Percentiles rank a stretch among this genome's conserved stretches.
These are phyloP conservation scores for Austroboletus festivus DNA, from an alignment of 768 basidiomycete genomes.

Conservation along the genomic window DNA sequence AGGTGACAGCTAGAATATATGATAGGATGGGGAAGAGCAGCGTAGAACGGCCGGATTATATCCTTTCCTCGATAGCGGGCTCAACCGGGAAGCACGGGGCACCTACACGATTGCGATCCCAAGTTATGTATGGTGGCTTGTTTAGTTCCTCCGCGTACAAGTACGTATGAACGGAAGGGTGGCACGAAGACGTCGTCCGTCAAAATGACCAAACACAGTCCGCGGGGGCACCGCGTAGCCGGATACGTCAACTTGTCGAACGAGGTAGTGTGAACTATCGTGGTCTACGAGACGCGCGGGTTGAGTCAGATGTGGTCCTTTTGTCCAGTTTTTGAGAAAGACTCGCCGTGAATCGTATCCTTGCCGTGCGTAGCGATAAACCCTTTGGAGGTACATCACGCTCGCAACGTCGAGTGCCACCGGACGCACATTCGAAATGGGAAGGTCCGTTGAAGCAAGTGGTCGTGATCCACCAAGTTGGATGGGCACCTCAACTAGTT, in stretches of 20 bases:
- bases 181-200: slow-evolving; percentile 1
- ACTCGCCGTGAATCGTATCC: too few species aligned
- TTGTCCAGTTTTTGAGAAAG: background rate
- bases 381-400: too few species aligned
- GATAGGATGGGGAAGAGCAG: background rate
- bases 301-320: background rate
- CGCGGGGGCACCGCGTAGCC: background rate
- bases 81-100: slow-evolving; percentile 2
- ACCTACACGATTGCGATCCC: background rate
- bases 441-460: too few species aligned
- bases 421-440: too few species aligned
- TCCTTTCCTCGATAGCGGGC: slow-evolving; percentile 14
- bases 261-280: background rate
- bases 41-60: background rate
- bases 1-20: background rate
- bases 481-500: too few species aligned
- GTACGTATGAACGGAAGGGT: slow-evolving; percentile 1
- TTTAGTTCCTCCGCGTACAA: background rate
- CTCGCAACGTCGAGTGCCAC: too few species aligned
- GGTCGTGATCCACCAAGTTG: too few species aligned
- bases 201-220: background rate
- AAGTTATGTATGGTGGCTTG: background rate
- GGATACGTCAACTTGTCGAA: slow-evolving; percentile 15
- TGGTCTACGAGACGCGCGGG: background rate
- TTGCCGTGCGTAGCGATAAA: too few species aligned